Evolutionary conservation across 805 yeast genomes (phyloP), one percentile per base, ranked within the genome.

Genomic region (Candida taoyuanica): DNA sequence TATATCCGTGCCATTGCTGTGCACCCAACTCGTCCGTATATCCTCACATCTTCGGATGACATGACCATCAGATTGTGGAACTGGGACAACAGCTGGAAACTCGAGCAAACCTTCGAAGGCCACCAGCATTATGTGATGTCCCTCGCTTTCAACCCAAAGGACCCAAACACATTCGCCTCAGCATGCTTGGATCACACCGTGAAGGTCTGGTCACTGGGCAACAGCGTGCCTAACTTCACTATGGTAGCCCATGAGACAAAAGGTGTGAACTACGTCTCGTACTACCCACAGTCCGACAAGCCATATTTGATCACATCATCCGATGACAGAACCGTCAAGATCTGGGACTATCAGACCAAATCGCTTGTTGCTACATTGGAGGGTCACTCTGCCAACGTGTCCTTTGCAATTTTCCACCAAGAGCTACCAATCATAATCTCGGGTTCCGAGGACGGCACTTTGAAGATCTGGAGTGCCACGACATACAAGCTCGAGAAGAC

Each of bases 331-430:
- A 81, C 96, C 2, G 78, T 88, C 48, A 85, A 85, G 55, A 72
- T 89, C 36, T 91, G 96, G 96, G 98, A 89, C 64, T 93, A 93
- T 58, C 99, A 93, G 72, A 87, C 97, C 30, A 93, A 93, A 68
- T 78, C 95, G 6, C 82, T 93, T 59, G 95, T 93, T 34, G 96
- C 98, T 9, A 83, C 95, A 19, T 71, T 93, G 52, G 94, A 84
- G 58, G 98, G 97, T 25, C 99, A 93, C 59, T 70, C 87, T 50
- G 76, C 94, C 31, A 93, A 93, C 60, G 98, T 93, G 30, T 87
- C 96, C 19, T 93, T 88, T 68, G 98, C 99, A 7, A 78, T 89
- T 25, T 93, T 89, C 81, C 99, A 93, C 62, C 96, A 96, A n/a
- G 95, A 91, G 56, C 72, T 93, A 56, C 98, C 98, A 17, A 68